Conservation (phyloP, 164 flowering plant species). For the Amborella trichopoda region DNA sequence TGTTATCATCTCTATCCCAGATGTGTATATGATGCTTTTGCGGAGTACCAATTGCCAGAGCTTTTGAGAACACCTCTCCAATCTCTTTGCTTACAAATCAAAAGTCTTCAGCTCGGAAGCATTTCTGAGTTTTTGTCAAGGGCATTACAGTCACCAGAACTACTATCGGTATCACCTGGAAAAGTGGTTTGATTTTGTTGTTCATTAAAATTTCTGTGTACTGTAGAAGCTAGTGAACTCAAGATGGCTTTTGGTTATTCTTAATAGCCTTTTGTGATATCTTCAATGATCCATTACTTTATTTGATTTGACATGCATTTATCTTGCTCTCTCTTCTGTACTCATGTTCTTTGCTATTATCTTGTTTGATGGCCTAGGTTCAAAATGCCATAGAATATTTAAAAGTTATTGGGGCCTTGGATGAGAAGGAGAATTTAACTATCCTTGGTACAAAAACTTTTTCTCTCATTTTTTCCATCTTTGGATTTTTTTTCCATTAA, state of each 20-base stretch:
- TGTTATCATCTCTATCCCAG: conserved; percentile 92
- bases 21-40: conserved; percentile 86
- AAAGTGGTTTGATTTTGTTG: not conserved
- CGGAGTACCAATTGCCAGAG: conserved; percentile 89
- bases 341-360: too few species aligned
- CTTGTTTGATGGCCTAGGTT: conserved; percentile 41
- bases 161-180: conserved; percentile 78
- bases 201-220: too few species aligned
- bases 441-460: conserved; percentile 41
- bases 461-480: not conserved
- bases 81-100: conserved; percentile 91
- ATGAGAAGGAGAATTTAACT: conserved; percentile 76
- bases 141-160: conserved; percentile 88
- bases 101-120: conserved; percentile 86
- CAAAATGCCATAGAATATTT: conserved; percentile 93
- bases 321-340: too few species aligned
- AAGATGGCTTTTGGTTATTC: too few species aligned
- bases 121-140: conserved; percentile 83
- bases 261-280: too few species aligned
- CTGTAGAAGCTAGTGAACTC: too few species aligned
- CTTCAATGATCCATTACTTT: too few species aligned
- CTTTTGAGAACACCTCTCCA: conserved; percentile 92
- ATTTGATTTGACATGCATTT: too few species aligned
- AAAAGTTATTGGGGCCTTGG: conserved; percentile 79
- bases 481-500: not conserved